Conservation (phyloP, 805 yeast genomes). For the Crinitomyces ghanaensis region DNA sequence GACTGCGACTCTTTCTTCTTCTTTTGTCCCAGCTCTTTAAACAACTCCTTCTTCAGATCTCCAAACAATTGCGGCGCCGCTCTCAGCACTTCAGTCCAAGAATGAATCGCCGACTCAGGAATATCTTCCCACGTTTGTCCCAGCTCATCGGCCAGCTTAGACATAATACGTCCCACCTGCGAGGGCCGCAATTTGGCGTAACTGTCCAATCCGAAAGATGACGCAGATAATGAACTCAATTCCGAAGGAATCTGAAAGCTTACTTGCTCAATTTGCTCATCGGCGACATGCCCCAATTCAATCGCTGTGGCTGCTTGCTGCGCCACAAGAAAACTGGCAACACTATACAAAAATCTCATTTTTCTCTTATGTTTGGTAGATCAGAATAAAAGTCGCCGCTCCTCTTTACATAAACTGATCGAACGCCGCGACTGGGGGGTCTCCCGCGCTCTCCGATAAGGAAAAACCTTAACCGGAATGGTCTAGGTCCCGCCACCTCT, state of each 20-base stretch:
- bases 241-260: constrained; percentile 8
- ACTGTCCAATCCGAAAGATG: constrained; percentile 4
- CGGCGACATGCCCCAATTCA: background rate
- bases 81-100: constrained; percentile 22
- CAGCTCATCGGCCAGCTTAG: constrained; percentile 20
- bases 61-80: constrained; percentile 21
- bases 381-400: no score
- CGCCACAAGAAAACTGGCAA: no score
- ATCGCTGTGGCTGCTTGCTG: background rate
- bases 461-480: no score
- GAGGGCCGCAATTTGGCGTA: constrained; percentile 2
- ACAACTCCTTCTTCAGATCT: constrained; percentile 16
- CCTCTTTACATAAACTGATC: no score
- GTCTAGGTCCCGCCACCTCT: no score
- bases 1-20: constrained; percentile 4
- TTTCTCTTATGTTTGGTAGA: no score
- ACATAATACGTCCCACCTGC: constrained; percentile 8
- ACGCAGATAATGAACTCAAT: constrained; percentile 1
- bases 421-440: no score
- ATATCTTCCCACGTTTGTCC: constrained; percentile 17
- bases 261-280: constrained; percentile 5
- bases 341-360: no score
- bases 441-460: no score
- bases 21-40: constrained; percentile 8
- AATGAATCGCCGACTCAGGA: constrained; percentile 20